Conservation (phyloP, 352 stramenopile species). For the Phytophthora palmivora region DNA sequence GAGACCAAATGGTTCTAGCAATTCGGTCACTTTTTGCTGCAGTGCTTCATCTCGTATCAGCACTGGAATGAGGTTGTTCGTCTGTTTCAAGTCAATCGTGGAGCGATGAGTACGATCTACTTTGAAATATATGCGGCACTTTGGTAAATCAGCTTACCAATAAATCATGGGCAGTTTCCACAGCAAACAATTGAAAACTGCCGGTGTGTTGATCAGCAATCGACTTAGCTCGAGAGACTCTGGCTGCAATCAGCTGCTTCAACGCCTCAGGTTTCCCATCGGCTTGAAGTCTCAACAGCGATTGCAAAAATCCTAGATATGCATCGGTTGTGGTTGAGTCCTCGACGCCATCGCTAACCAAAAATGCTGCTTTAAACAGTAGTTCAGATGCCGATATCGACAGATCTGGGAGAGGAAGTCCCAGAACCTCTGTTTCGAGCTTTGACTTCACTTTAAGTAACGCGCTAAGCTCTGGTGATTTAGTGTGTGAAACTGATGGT, state of each 20-base stretch:
- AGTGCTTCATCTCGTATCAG: slow-evolving; percentile 31
- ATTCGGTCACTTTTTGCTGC: slow-evolving; percentile 35
- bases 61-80: slow-evolving; percentile 9
- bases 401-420: slow-evolving; percentile 41
- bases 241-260: slow-evolving; percentile 32
- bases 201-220: slow-evolving; percentile 24
- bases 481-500: background rate
- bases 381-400: slow-evolving; percentile 36
- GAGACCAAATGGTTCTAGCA: slow-evolving; percentile 24
- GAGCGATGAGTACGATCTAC: slow-evolving; percentile 5
- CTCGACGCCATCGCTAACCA: slow-evolving; percentile 24
- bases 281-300: slow-evolving; percentile 31
- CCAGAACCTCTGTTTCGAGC: slow-evolving; percentile 56
- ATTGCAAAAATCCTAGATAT: slow-evolving; percentile 39
- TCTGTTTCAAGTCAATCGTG: slow-evolving; percentile 17
- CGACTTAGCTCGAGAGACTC: slow-evolving; percentile 31
- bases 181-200: slow-evolving; percentile 21
- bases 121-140: background rate
- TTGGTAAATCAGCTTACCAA: slow-evolving; percentile 27
- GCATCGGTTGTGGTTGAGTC: slow-evolving; percentile 5
- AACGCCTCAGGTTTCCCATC: slow-evolving; percentile 28
- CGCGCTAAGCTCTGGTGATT: background rate
- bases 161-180: slow-evolving; percentile 38
- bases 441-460: slow-evolving; percentile 27
- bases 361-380: slow-evolving; percentile 66